Conservation (phyloP, 495 filamentous ascomycete genomes). For the Penicillium mononematosum region DNA sequence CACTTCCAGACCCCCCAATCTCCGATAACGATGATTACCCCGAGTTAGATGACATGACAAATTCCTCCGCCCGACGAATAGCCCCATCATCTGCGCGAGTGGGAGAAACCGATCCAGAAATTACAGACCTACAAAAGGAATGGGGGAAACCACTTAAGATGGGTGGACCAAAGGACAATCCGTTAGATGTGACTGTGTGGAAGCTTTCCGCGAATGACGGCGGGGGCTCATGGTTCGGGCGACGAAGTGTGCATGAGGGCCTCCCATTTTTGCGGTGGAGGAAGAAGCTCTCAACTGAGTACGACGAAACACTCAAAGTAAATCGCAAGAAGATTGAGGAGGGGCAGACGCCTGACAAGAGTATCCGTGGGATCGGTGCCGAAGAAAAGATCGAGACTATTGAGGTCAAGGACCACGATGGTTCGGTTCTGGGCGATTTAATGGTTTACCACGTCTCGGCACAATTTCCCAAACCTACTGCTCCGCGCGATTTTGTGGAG, state of each 20-base stretch:
- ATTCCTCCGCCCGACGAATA: constrained; percentile 43
- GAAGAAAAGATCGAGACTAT: constrained; percentile 67
- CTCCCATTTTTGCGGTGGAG: constrained; percentile 68
- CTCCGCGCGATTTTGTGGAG: constrained; percentile 83
- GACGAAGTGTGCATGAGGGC: constrained; percentile 78
- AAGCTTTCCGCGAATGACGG: constrained; percentile 78
- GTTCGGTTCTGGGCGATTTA: constrained; percentile 46
- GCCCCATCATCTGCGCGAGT: constrained; percentile 53
- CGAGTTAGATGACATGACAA: constrained; percentile 15
- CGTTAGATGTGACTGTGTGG: constrained; percentile 72
- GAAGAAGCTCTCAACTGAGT: constrained; percentile 46
- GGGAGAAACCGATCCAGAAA: constrained; percentile 44
- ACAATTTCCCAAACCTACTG: constrained; percentile 84
- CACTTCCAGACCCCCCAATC: constrained; percentile 63
- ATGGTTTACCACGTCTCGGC: constrained; percentile 81
- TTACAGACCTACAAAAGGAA: constrained; percentile 63
- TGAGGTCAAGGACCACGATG: constrained; percentile 42
- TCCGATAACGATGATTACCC: constrained; percentile 13
- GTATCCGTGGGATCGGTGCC: constrained; percentile 79
- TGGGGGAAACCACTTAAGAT: constrained; percentile 86
- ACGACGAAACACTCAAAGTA: constrained; percentile 55
- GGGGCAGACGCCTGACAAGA: constrained; percentile 43
- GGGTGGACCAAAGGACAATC: constrained; percentile 63
- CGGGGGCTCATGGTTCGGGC: constrained; percentile 84
- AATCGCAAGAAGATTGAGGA: constrained; percentile 55